Conservation (phyloP, 495 filamentous ascomycete species). For the Parathielavia hyrcaniae region DNA sequence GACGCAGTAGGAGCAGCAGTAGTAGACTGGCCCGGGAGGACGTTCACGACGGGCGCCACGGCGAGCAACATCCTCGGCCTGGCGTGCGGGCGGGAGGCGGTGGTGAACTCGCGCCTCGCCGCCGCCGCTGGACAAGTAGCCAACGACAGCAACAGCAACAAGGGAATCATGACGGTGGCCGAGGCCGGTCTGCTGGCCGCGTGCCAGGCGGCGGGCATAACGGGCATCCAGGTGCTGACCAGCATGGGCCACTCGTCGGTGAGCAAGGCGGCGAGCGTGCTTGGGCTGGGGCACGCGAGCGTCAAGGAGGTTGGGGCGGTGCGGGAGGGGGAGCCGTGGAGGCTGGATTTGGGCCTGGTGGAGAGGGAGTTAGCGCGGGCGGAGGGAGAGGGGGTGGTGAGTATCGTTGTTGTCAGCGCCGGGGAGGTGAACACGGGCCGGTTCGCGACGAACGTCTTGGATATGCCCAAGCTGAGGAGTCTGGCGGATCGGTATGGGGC, state of each 20-base stretch:
- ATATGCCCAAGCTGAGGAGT: slow-evolving; percentile 57
- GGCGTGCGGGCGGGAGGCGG: slow-evolving; percentile 66
- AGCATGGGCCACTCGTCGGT: slow-evolving; percentile 79
- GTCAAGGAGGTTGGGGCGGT: slow-evolving; percentile 51
- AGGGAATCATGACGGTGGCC: slow-evolving; percentile 44
- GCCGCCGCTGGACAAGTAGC: neutral
- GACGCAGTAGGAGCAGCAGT: neutral
- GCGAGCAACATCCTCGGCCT: slow-evolving; percentile 77
- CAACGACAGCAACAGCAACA: neutral
- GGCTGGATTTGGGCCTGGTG: slow-evolving; percentile 57
- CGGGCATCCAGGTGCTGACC: slow-evolving; percentile 67
- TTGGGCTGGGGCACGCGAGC: slow-evolving; percentile 69
- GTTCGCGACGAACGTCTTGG: slow-evolving; percentile 60
- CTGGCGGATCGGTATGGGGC: slow-evolving; percentile 69
- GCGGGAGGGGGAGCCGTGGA: slow-evolving; percentile 50
- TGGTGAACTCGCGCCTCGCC: slow-evolving; percentile 43
- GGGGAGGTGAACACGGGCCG: slow-evolving; percentile 89
- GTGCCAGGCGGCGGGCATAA: slow-evolving; percentile 55
- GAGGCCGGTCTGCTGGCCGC: slow-evolving; percentile 64
- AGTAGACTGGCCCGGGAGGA: slow-evolving; percentile 51
- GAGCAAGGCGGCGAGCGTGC: slow-evolving; percentile 70
- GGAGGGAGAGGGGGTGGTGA: slow-evolving; percentile 52
- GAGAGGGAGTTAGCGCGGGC: slow-evolving; percentile 44
- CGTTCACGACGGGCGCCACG: slow-evolving; percentile 87
- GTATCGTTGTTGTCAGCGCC: slow-evolving; percentile 70